phyloP scores from a whole-genome alignment of 2,329 filamentous ascomycete species.

The Colletotrichum lentis region DNA sequence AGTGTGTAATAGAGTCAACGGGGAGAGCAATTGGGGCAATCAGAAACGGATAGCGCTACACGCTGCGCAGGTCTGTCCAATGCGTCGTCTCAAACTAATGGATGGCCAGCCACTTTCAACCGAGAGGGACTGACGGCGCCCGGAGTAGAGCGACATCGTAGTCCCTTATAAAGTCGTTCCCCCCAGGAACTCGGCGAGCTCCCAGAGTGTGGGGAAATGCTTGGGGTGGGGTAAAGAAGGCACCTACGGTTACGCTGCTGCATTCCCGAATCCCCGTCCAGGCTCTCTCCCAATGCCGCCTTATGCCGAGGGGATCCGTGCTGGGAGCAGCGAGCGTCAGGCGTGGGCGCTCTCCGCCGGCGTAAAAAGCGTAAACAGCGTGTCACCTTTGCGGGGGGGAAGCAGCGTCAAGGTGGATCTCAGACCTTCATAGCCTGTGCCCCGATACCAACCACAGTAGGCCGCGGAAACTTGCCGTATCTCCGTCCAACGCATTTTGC shows the following conservation, averaged over 20 bases:
- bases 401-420: conserved; percentile 3
- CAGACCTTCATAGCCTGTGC: conserved; percentile 4
- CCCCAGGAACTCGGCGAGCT: conserved; percentile 30
- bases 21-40: conserved; percentile 20
- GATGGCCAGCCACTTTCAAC: conserved; percentile 33
- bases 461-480: not conserved
- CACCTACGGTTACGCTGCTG: conserved; percentile 13
- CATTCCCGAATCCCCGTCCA: conserved; percentile 11
- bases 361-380: conserved; percentile 36
- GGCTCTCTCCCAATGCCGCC: conserved; percentile 36
- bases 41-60: conserved; percentile 25
- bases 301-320: conserved; percentile 36
- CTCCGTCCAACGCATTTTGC: not conserved
- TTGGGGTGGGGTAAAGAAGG: conserved; percentile 36
- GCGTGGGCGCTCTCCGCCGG: conserved; percentile 1
- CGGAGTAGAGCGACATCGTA: conserved; percentile 34
- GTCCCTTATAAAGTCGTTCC: conserved; percentile 32
- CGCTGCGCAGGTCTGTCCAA: conserved; percentile 13
- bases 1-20: conserved; percentile 5
- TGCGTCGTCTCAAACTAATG: conserved; percentile 24
- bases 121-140: conserved; percentile 3
- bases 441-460: conserved; percentile 1
- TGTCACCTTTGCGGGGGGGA: conserved; percentile 19
- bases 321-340: conserved; percentile 8
- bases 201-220: conserved; percentile 35